Evolutionary conservation across 2,329 filamentous ascomycete species (phyloP).

Genomic region (Colletotrichum limetticola): DNA sequence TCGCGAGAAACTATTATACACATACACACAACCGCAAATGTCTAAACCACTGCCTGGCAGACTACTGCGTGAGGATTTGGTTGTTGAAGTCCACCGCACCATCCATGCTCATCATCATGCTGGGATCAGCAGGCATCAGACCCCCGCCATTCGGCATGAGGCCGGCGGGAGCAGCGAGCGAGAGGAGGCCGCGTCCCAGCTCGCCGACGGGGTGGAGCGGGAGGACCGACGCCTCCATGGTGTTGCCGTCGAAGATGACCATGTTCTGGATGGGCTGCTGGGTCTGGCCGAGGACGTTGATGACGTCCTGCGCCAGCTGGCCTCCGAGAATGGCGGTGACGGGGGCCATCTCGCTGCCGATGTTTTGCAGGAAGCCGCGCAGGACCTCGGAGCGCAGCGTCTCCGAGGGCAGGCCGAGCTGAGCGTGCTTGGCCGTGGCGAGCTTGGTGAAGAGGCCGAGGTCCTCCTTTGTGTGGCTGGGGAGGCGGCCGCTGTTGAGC

Average conservation of each 20-base stretch:
- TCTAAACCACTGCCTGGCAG: neutral
- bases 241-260: constrained; percentile 88
- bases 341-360: constrained; percentile 85
- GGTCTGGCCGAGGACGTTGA: constrained; percentile 90
- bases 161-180: constrained; percentile 36
- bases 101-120: constrained; percentile 36
- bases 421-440: constrained; percentile 81
- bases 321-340: constrained; percentile 91
- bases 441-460: constrained; percentile 81
- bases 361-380: constrained; percentile 85
- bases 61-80: constrained; percentile 34
- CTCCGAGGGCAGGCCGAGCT: constrained; percentile 75
- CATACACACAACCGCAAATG: neutral
- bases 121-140: constrained; percentile 23
- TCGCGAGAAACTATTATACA: constrained; percentile 10
- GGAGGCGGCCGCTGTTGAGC: constrained; percentile 61
- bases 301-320: constrained; percentile 93
- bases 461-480: constrained; percentile 70
- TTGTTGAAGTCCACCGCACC: constrained; percentile 31
- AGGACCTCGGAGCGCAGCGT: constrained; percentile 78
- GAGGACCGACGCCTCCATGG: constrained; percentile 82
- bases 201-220: constrained; percentile 77
- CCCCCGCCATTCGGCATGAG: constrained; percentile 31
- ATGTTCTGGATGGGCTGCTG: constrained; percentile 98
- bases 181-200: constrained; percentile 62